A percentile compares a stretch with the other conserved stretches of the same genome.
Conservation (phyloP, 257 asterid species). For the Ocimum tenuiflorum region DNA sequence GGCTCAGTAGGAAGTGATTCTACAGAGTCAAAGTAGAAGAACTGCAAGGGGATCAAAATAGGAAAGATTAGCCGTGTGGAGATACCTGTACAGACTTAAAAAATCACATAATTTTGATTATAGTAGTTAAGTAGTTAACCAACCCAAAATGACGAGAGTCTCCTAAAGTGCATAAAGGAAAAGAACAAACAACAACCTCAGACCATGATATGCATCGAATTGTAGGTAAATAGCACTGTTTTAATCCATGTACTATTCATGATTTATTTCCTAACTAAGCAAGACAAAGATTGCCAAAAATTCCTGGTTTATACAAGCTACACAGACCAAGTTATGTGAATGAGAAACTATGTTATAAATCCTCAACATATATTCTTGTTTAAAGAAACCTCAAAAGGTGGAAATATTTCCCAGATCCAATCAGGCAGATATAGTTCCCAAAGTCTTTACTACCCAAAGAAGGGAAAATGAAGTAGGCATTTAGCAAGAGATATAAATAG, state of each 20-base stretch:
- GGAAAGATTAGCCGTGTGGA: neutral
- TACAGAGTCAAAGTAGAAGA: constrained; percentile 81
- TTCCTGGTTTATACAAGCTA: neutral
- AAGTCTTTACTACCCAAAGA: no score
- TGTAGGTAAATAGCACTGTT: neutral
- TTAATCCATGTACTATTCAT: neutral
- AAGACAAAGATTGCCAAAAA: neutral
- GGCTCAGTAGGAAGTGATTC: constrained; percentile 88
- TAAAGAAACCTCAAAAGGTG: neutral
- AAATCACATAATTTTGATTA: neutral
- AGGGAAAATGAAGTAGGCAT: no score
- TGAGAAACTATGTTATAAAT: neutral
- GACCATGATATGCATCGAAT: neutral
- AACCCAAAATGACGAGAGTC: neutral
- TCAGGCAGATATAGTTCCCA: no score
- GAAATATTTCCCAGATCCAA: neutral
- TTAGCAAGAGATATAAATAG: no score
- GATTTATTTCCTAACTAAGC: neutral
- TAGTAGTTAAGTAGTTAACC: neutral
- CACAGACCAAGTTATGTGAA: neutral
- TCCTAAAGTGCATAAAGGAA: neutral
- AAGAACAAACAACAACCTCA: neutral
- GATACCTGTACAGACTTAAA: neutral
- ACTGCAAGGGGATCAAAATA: constrained; percentile 38
- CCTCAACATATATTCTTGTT: neutral